A percentile compares a stretch with the other conserved stretches of the same genome.
phyloP scores from a whole-genome alignment of 331 rosid genomes.

The Malus hybrid region DNA sequence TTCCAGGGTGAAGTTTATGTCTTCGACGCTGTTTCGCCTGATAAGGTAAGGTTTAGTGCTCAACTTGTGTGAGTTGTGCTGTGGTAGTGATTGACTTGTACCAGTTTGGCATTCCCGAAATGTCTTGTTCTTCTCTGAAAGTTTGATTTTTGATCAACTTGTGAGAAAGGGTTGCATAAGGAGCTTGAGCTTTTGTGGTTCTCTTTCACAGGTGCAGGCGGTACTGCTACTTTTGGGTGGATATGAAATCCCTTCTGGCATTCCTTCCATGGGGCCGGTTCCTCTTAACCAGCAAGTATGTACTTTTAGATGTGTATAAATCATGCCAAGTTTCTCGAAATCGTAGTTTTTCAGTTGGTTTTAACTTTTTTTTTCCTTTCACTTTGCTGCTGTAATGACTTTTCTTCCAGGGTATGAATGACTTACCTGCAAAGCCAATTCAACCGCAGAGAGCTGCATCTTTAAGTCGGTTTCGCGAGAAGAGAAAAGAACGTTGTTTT shows the following conservation, averaged over 20 bases:
- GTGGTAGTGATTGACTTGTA: not conserved
- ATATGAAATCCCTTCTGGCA: slow-evolving; percentile 46
- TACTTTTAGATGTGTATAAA: not conserved
- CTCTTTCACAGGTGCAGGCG: slow-evolving; percentile 69
- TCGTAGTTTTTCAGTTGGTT: not conserved
- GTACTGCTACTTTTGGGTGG: slow-evolving; percentile 81
- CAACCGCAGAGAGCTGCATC: slow-evolving; percentile 57
- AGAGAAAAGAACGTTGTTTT: slow-evolving; percentile 50
- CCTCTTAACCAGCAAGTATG: slow-evolving; percentile 34
- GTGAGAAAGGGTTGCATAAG: not conserved
- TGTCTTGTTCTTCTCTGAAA: not conserved
- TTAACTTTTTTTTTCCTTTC: not conserved
- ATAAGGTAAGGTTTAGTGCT: slow-evolving; percentile 25
- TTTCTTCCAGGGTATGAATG: slow-evolving; percentile 27
- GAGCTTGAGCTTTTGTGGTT: slow-evolving; percentile 8
- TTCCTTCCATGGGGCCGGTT: slow-evolving; percentile 35
- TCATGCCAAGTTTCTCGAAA: not conserved
- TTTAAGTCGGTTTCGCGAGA: slow-evolving; percentile 44
- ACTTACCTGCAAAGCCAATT: slow-evolving; percentile 29
- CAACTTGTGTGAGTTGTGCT: not conserved
- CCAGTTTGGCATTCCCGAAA: not conserved
- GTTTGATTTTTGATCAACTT: not conserved
- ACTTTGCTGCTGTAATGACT: not conserved
- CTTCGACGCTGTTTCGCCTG: slow-evolving; percentile 50
- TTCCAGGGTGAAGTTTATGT: slow-evolving; percentile 53